Evolutionary conservation across 108 stramenopile genomes (phyloP), one percentile per base, ranked within the genome.

Genomic region (Mediolabrus comicus): DNA sequence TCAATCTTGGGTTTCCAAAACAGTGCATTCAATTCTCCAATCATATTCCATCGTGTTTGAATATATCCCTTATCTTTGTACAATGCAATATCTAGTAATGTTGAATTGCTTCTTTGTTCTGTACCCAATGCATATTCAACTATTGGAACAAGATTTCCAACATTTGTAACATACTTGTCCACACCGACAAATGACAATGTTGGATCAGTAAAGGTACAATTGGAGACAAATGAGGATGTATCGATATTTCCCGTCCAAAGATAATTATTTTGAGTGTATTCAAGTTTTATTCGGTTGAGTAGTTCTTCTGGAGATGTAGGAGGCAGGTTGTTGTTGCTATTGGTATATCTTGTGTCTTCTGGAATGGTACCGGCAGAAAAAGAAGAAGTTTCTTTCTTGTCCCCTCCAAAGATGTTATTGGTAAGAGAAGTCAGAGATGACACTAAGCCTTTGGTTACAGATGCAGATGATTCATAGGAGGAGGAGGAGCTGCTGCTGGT

Each of bases 171-270:
- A 64, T 83, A 94, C 17, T 70, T 81, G 28, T 86, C 86, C 1
- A 79, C 75, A 3, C 89, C 89, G 35, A 66, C 70, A 63, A 94
- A 94, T 24, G 87, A 77, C 9, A 94, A 32, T 10, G 90, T 94
- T 0, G 92, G 92, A 71, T 94, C 90, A 5, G 85, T 84, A 53
- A 94, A 94, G 13, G 55, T 66, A 38, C 92, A 94, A 29, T 85
- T 58, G 35, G 64, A 14, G 28, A 66, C 65, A 65, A 91, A 94
- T 28, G 73, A 78, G 22, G 74, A 69, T 33, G 85, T 66, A 74
- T 88, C 84, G 41, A 94, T 78, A 54, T 90, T 71, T 6, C 90
- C 90, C 0, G 92, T 94, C 92, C 92, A 94, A 14, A 94, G 67
- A 67, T 94, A 94, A 67, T 91, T 91, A 53, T 74, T 74, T 49